A percentile compares a stretch with the other conserved stretches of the same genome.
These are phyloP conservation scores for Trichosporon asahii DNA, from an alignment of 1,284 basidiomycete genomes.

Conservation along the genomic window DNA sequence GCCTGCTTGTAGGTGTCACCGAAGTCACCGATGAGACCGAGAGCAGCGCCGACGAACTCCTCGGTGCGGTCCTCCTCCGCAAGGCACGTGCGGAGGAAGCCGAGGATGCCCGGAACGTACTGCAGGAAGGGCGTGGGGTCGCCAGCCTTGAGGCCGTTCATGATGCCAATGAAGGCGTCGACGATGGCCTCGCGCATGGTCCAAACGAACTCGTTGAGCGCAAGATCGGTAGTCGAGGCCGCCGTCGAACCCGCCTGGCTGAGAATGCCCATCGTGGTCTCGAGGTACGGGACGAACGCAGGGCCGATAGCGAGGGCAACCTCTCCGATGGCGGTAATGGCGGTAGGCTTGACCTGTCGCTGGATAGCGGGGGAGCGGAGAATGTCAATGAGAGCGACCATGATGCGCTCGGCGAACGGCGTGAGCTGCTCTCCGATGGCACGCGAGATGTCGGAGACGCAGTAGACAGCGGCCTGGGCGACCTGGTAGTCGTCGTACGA, in stretches of 20 bases:
- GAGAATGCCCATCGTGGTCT: constrained; percentile 85
- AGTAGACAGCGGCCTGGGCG: constrained; percentile 90
- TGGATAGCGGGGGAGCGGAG: constrained; percentile 86
- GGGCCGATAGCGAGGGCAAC: constrained; percentile 88
- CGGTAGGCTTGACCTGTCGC: constrained; percentile 92
- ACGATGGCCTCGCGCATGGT: constrained; percentile 90
- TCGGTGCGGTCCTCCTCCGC: constrained; percentile 77
- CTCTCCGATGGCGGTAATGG: constrained; percentile 93
- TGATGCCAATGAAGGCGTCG: constrained; percentile 93
- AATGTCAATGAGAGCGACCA: constrained; percentile 87
- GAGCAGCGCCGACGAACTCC: constrained; percentile 66
- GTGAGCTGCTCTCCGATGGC: constrained; percentile 79
- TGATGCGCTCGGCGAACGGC: constrained; percentile 81
- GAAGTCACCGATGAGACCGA: constrained; percentile 87
- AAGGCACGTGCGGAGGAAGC: constrained; percentile 75
- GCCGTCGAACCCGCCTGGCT: constrained; percentile 83
- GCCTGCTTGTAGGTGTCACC: constrained; percentile 78
- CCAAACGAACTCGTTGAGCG: constrained; percentile 72
- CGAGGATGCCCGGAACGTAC: constrained; percentile 72
- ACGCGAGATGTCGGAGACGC: constrained; percentile 92
- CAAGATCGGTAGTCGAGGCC: constrained; percentile 63
- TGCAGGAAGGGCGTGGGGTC: constrained; percentile 63
- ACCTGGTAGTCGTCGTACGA: constrained; percentile 93
- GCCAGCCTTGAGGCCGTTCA: constrained; percentile 82
- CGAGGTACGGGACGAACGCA: constrained; percentile 82